These are phyloP conservation scores for Leishmania lainsoni DNA, from an alignment of 208 protist genomes.

Conservation along the genomic window DNA sequence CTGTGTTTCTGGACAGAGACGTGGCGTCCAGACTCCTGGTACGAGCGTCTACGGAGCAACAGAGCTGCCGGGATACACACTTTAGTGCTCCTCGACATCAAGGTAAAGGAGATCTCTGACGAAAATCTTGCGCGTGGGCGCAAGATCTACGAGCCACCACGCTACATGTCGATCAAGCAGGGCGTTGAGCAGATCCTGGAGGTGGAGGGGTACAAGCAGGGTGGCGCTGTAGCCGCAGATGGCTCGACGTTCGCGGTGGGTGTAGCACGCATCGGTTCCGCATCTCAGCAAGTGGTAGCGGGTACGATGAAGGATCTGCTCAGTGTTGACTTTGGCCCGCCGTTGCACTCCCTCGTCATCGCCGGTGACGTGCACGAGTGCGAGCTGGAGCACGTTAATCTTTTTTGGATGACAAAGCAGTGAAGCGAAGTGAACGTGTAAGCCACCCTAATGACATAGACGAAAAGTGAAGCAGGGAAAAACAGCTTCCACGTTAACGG, in stretches of 20 bases:
- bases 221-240: constrained; percentile 75
- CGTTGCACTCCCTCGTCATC: constrained; percentile 98
- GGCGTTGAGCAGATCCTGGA: constrained; percentile 96
- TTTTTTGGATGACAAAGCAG: constrained; percentile 45
- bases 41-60: constrained; percentile 96
- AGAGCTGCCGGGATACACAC: constrained; percentile 95
- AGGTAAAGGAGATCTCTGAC: constrained; percentile 98
- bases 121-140: constrained; percentile 96
- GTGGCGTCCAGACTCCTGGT: constrained; percentile 98
- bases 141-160: constrained; percentile 97
- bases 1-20: constrained; percentile 98
- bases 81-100: constrained; percentile 99
- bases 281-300: constrained; percentile 91
- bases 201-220: constrained; percentile 85
- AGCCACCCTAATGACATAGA: not conserved
- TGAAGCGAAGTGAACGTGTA: constrained; percentile 7
- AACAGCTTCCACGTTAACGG: not conserved
- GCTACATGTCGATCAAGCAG: constrained; percentile 99
- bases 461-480: not conserved
- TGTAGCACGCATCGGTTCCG: constrained; percentile 95
- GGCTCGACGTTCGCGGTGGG: constrained; percentile 92
- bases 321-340: constrained; percentile 95
- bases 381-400: constrained; percentile 90
- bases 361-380: constrained; percentile 94
- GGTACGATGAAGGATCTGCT: constrained; percentile 93